Evolutionary conservation across 805 yeast genomes (phyloP), one percentile per base, ranked within the genome.

Genomic region (Saccharomycopsis malanga): DNA sequence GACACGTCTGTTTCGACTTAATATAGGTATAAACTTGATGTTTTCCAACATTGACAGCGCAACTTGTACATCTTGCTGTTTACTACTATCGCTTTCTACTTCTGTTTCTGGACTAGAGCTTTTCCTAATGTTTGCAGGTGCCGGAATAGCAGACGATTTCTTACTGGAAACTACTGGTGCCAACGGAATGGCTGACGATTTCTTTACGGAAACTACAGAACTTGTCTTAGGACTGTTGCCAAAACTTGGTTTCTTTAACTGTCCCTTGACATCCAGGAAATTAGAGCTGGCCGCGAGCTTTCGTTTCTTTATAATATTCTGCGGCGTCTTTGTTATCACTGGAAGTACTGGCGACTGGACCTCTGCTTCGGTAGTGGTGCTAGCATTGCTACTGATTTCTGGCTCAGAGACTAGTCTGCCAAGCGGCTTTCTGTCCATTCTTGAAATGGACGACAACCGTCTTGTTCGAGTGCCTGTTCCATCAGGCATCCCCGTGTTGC

Each of bases 371-470:
- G 30, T 12, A 27, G 30, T 27, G 12, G 12, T 9, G 12, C 10
- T 12, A 27, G 30, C 30, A 7, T 7, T 12, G 12, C 10, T 9
- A 12, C 30, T 27, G 30, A 7, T 27, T 7, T 27, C 12, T 12
- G 7, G 7, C 30, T 27, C 30, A 12, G 30, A 27, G 30, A 27
- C 12, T 7, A 27, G 30, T 27, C 15, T 32, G 6, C 18, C 12
- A 6, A 32, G 15, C 6, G 36, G 36, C 22, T 41, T 41, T 23
- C 12, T 20, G 22, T 41, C 44, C n/a, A 18, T 12, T 17, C 44
- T 4, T 12, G 37, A n/a, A 23, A 41, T 41, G 10, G 44, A 41
- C 21, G 44, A 41, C 36, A 41, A 29, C 22, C 44, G 15, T n/a
- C 35, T 41, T 4, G 44, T 25, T 30, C 36, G n/a, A 9, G 20